phyloP scores from a whole-genome alignment of 164 flowering plant species.

The Tetracentron sinense region DNA sequence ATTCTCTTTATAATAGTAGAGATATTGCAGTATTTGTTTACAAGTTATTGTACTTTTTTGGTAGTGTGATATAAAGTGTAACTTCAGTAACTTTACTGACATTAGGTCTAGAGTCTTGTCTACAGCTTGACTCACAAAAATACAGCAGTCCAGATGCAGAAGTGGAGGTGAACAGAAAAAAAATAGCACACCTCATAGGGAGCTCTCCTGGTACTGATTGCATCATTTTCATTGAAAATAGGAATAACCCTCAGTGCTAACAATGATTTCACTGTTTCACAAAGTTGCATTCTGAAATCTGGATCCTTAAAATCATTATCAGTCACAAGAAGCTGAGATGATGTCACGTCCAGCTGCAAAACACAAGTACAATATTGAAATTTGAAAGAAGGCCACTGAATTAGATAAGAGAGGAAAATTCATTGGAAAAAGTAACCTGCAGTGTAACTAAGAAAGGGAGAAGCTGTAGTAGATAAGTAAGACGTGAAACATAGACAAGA shows the following conservation, averaged over 20 bases:
- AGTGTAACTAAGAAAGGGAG: neutral
- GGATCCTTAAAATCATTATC: conserved; percentile 83
- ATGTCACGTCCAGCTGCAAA: conserved; percentile 83
- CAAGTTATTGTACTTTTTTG: too few species aligned
- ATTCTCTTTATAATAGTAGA: too few species aligned
- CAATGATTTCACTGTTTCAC: conserved; percentile 66
- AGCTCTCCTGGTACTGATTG: conserved; percentile 87
- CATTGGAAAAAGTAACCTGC: neutral
- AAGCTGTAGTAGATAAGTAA: neutral
- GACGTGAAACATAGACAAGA: neutral
- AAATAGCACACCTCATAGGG: conserved; percentile 73
- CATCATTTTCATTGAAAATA: conserved; percentile 95
- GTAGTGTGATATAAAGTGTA: too few species aligned
- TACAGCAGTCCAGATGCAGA: conserved; percentile 6
- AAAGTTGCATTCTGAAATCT: conserved; percentile 71
- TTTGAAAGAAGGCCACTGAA: conserved; percentile 1
- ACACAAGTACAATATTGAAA: neutral
- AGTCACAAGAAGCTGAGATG: conserved; percentile 92
- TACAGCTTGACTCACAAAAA: neutral
- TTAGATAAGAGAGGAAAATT: neutral
- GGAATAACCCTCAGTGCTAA: conserved; percentile 72
- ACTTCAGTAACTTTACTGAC: too few species aligned
- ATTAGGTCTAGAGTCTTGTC: too few species aligned
- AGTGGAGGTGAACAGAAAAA: conserved; percentile 9
- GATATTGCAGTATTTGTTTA: too few species aligned